Percentiles rank a stretch among this genome's conserved stretches.
Evolutionary conservation across 768 basidiomycete species (phyloP).

Genomic region (Cystofilobasidium macerans): DNA sequence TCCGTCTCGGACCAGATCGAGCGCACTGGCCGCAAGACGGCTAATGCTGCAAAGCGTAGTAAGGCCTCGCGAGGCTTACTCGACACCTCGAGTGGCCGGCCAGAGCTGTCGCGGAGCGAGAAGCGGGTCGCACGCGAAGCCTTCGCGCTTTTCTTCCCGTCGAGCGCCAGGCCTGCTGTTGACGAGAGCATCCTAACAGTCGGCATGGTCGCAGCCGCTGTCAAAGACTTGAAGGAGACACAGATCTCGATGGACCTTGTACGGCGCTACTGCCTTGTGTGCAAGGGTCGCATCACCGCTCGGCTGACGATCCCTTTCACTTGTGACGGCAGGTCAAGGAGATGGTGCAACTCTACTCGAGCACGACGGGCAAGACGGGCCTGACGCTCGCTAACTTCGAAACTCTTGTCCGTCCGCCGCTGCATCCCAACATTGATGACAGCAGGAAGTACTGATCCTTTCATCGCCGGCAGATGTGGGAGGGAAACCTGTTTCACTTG

Average conservation of each 20-base stretch:
- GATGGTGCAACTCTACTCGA: slow-evolving; percentile 14
- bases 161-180: not conserved
- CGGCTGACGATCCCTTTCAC: no score
- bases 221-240: slow-evolving; percentile 12
- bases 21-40: no score
- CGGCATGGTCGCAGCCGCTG: not conserved
- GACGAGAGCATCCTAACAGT: slow-evolving; percentile 1
- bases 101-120: slow-evolving; percentile 1
- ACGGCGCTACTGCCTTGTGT: not conserved
- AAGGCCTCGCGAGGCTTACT: no score
- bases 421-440: not conserved
- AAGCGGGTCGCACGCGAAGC: slow-evolving; percentile 12
- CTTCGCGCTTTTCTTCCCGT: not conserved
- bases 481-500: slow-evolving; percentile 6
- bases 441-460: not conserved
- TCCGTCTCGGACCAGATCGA: not conserved
- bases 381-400: slow-evolving; percentile 15
- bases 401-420: slow-evolving; percentile 4
- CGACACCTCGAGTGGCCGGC: not conserved
- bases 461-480: slow-evolving; percentile 13
- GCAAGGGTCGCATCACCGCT: not conserved
- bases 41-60: not conserved
- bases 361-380: not conserved
- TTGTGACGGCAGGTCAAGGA: slow-evolving; percentile 4
- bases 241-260: not conserved